phyloP scores from a whole-genome alignment of 2,329 filamentous ascomycete species.

The Alternaria triticina region DNA sequence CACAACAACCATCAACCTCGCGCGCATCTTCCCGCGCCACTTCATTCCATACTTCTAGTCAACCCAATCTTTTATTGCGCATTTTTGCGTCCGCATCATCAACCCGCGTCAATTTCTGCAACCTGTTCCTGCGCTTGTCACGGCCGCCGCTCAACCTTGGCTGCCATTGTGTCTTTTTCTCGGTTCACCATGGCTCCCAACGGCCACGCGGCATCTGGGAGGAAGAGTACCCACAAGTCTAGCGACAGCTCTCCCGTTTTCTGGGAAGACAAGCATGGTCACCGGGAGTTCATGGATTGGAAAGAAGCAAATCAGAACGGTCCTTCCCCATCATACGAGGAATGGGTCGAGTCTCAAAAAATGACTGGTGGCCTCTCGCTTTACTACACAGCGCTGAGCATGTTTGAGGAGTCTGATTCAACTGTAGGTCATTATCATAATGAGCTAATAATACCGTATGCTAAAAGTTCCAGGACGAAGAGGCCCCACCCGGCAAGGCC shows the following conservation, averaged over 20 bases:
- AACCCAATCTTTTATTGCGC: conserved; percentile 10
- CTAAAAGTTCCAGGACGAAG: conserved; percentile 38
- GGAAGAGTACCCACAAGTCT: conserved; percentile 8
- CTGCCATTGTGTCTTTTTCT: conserved; percentile 12
- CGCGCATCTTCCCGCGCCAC: conserved; percentile 31
- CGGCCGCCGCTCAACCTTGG: conserved; percentile 9
- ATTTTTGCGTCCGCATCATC: conserved; percentile 12
- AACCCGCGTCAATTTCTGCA: conserved; percentile 13
- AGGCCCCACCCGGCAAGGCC: conserved; percentile 17
- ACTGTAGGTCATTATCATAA: conserved; percentile 29
- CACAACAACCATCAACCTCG: conserved; percentile 19
- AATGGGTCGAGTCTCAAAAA: conserved; percentile 34
- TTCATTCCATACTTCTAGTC: conserved; percentile 12
- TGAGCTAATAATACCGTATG: not conserved
- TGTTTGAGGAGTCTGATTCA: conserved; percentile 37
- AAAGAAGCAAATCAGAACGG: conserved; percentile 25
- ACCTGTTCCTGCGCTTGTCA: conserved; percentile 7
- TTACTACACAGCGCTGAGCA: conserved; percentile 37
- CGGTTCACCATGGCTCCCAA: conserved; percentile 27
- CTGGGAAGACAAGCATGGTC: conserved; percentile 32
- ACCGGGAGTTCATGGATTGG: conserved; percentile 35
- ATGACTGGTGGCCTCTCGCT: conserved; percentile 38
- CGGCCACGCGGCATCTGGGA: conserved; percentile 16
- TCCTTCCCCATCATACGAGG: conserved; percentile 37
- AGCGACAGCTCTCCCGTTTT: conserved; percentile 15